A percentile compares a stretch with the other conserved stretches of the same genome.
Conservation (phyloP, 2,329 filamentous ascomycete genomes). For the Rhinocladiella mackenziei region DNA sequence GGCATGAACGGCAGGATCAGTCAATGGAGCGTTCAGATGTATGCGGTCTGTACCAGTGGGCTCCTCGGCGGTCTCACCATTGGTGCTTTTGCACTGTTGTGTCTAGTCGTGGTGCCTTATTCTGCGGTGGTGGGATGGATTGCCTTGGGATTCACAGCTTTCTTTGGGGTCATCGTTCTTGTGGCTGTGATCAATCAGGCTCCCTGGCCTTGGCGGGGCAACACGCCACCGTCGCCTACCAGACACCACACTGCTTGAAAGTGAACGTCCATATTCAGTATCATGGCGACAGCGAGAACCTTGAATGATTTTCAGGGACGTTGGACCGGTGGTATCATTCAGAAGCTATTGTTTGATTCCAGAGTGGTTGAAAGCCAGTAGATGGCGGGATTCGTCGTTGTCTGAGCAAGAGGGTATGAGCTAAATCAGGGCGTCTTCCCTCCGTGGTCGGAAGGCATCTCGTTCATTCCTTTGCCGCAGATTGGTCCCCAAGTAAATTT, state of each 20-base stretch:
- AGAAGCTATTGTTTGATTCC: too few species aligned
- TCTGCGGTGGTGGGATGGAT: conserved; percentile 28
- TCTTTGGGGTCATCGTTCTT: conserved; percentile 28
- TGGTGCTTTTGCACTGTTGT: conserved; percentile 28
- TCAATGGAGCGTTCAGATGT: conserved; percentile 27
- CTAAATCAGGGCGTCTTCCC: too few species aligned
- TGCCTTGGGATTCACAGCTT: conserved; percentile 26
- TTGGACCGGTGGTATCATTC: too few species aligned
- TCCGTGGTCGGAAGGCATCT: too few species aligned
- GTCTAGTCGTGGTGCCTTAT: conserved; percentile 30
- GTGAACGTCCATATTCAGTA: too few species aligned
- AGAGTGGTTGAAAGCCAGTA: too few species aligned
- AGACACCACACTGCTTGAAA: conserved; percentile 12
- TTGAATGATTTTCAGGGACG: too few species aligned
- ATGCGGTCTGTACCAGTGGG: conserved; percentile 24
- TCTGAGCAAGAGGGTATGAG: too few species aligned
- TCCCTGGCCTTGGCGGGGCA: conserved; percentile 26
- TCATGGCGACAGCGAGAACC: too few species aligned
- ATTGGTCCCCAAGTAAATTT: too few species aligned
- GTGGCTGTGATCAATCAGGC: conserved; percentile 24
- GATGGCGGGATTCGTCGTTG: too few species aligned
- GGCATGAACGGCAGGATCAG: conserved; percentile 23
- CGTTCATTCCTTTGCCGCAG: too few species aligned
- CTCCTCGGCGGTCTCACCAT: conserved; percentile 27
- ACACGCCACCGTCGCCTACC: conserved; percentile 10